Base-by-base conservation (phyloP, 768 basidiomycete species). In the Suillus subaureus region DNA sequence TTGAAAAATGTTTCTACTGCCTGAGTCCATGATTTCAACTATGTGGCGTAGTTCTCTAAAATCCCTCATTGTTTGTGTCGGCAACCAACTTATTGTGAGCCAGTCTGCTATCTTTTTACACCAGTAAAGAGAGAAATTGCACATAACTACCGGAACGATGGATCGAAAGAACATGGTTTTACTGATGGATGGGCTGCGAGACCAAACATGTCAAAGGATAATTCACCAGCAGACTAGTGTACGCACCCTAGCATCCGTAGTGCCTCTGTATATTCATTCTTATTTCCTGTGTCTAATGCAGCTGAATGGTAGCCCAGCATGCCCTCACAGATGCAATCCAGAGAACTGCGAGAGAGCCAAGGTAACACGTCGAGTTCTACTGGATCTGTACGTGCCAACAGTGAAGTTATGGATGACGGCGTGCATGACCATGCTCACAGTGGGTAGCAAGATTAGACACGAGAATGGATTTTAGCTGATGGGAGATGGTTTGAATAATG, bases 291-390 rank as follows among this genome's bases (percentile, higher is more conserved):
- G 9, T 73, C 70, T 12, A 72, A 43, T 6, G 64, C 70, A 69
- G n/a, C 72, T 64, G 56, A 75, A 66, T 6, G 60, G 60, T 75
- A 69, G 0, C 75, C 76, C 3, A 77, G 52, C 4, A 71, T 66
- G 3, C 65, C 74, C 33, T 71, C 68, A 5, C 66, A 66, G 26
- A 76, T 68, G 55, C 71, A 74, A 37, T 76, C 75, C 12, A 76
- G 45, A 7, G 75, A 70, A n/a, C 62, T 65, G 16, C 66, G 66
- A 18, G 64, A 61, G 61, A 73, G 67, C 73, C 72, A 76, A 4
- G 67, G 67, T 13, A 71, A 51, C 2, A 76, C 18, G 37, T 76
- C 67, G 12, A 76, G 63, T 49, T 75, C 73, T n/a, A 55, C 33
- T 9, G 54, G 33, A 55, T 31, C 54, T 55, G 21, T 35, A 35